A percentile compares a stretch with the other conserved stretches of the same genome.
phyloP scores from a whole-genome alignment of 2,329 filamentous ascomycete genomes.

The Pseudogymnoascus sp. region DNA sequence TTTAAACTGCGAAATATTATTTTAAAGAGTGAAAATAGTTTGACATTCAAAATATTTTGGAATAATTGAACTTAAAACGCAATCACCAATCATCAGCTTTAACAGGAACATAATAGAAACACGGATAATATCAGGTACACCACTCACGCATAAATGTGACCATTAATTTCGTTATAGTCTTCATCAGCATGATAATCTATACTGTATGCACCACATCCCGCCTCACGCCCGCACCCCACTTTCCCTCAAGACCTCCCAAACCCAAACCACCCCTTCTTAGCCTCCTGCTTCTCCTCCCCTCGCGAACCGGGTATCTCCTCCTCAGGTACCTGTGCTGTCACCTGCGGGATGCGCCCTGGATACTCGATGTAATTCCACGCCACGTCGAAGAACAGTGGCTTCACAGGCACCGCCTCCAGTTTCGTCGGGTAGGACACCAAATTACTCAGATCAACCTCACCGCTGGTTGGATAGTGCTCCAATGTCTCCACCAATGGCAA shows the following conservation, averaged over 20 bases:
- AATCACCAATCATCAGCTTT: not conserved
- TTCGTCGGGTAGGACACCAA: conserved; percentile 83
- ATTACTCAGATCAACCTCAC: conserved; percentile 66
- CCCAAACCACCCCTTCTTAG: conserved; percentile 72
- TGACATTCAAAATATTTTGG: not conserved
- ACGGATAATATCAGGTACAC: not conserved
- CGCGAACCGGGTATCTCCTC: conserved; percentile 26
- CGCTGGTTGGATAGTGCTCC: conserved; percentile 59
- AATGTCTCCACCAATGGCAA: conserved; percentile 66
- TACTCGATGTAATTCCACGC: conserved; percentile 98
- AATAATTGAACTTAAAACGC: not conserved
- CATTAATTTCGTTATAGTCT: not conserved
- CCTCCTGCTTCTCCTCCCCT: conserved; percentile 33
- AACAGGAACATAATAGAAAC: not conserved
- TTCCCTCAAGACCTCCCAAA: conserved; percentile 37
- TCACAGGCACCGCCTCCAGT: conserved; percentile 76
- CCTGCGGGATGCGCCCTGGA: conserved; percentile 48
- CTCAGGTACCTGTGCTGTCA: conserved; percentile 18
- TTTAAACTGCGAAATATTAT: not conserved
- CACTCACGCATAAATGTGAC: not conserved
- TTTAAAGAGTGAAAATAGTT: not conserved
- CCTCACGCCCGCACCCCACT: not conserved
- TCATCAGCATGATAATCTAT: not conserved
- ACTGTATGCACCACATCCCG: not conserved
- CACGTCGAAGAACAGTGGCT: conserved; percentile 91